Conservation (phyloP, 192 early-diverging fungal species). For the Gamsiella multidivaricata region DNA sequence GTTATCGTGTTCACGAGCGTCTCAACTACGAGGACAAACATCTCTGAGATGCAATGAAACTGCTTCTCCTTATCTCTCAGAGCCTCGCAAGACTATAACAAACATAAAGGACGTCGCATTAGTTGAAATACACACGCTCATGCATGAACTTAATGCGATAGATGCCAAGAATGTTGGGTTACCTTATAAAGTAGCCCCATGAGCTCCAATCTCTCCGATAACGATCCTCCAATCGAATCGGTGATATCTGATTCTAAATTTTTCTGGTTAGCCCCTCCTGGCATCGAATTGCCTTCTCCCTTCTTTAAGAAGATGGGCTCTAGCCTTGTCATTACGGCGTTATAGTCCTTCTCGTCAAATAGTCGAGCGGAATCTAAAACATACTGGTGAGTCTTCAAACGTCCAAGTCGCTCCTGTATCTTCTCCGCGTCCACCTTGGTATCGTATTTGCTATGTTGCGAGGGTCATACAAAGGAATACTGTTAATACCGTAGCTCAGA, state of each 20-base stretch:
- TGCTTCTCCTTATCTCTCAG: constrained; percentile 36
- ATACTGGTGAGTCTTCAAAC: constrained; percentile 48
- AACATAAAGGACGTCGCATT: not conserved
- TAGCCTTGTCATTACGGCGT: constrained; percentile 44
- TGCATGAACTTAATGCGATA: not conserved
- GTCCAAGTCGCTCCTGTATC: constrained; percentile 30
- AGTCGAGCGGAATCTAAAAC: constrained; percentile 44
- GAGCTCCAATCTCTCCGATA: constrained; percentile 49
- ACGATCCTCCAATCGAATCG: constrained; percentile 39
- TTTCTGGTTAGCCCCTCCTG: not conserved
- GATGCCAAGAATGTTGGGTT: not conserved
- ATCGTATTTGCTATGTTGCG: constrained; percentile 53
- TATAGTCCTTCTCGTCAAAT: constrained; percentile 50
- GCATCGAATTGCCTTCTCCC: not conserved
- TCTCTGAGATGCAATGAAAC: constrained; percentile 51
- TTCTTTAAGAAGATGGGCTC: constrained; percentile 40
- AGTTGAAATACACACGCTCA: not conserved
- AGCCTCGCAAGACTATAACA: constrained; percentile 47
- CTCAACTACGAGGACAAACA: constrained; percentile 46
- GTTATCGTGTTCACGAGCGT: constrained; percentile 41
- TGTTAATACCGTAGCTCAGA: no score
- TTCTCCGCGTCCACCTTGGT: constrained; percentile 19
- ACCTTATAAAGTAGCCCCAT: constrained; percentile 56
- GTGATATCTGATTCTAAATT: not conserved
- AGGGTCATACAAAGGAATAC: not conserved